phyloP scores from a whole-genome alignment of 1,139 yeast genomes.

The Kodamaea sp. region DNA sequence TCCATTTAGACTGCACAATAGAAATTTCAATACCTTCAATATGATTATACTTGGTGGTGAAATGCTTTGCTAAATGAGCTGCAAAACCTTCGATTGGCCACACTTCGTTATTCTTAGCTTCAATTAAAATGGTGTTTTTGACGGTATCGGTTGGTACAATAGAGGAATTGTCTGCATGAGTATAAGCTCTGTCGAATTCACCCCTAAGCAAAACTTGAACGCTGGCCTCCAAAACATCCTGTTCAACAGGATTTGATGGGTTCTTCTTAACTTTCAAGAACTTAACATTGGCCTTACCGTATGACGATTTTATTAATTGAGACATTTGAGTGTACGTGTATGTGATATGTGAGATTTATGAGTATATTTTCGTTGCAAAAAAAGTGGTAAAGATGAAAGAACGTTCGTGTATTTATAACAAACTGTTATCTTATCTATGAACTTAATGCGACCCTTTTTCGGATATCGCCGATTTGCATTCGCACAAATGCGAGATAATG shows the following conservation, averaged over 20 bases:
- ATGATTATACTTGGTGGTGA: constrained; percentile 69
- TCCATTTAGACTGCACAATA: constrained; percentile 74
- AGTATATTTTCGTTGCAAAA: no score
- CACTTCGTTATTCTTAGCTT: constrained; percentile 75
- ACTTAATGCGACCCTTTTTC: no score
- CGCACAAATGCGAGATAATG: no score
- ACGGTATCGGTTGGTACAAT: constrained; percentile 94
- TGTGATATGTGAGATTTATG: no score
- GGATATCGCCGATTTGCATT: no score
- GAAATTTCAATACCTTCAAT: constrained; percentile 66
- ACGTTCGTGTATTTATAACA: no score
- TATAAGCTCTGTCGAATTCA: constrained; percentile 72
- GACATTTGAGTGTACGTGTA: constrained; percentile 9
- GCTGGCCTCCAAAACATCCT: constrained; percentile 81
- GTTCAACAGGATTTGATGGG: constrained; percentile 62
- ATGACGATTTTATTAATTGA: constrained; percentile 44
- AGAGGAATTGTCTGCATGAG: constrained; percentile 81
- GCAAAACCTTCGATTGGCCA: constrained; percentile 93
- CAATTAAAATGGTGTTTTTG: constrained; percentile 78
- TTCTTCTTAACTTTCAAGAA: constrained; percentile 83
- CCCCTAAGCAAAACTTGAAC: constrained; percentile 75
- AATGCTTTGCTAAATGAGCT: constrained; percentile 78
- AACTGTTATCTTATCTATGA: no score
- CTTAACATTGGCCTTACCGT: constrained; percentile 91
- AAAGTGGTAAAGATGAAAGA: no score